Evolutionary conservation across 768 basidiomycete genomes (phyloP).

Genomic region (Mrakia hoshinonis): DNA sequence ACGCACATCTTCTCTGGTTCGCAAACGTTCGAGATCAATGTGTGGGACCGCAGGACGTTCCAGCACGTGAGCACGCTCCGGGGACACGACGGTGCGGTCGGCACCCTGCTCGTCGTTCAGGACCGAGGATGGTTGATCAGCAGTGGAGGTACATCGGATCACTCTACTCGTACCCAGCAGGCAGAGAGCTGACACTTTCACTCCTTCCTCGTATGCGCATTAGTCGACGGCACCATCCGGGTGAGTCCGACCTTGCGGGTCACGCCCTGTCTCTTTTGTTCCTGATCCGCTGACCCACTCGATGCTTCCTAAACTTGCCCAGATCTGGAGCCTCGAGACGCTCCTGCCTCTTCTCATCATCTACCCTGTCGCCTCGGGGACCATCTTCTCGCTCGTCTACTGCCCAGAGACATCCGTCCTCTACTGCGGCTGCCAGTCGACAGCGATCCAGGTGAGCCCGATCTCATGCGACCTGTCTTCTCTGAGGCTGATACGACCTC

Average conservation of each 20-base stretch:
- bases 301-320: neutral
- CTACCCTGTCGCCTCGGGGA: conserved; percentile 18
- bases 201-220: neutral
- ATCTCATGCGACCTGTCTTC: neutral
- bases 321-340: conserved; percentile 26
- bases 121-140: conserved; percentile 27
- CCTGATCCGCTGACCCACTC: too few relatives aligned
- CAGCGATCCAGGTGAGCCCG: conserved; percentile 20
- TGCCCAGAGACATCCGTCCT: conserved; percentile 9
- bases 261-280: too few relatives aligned
- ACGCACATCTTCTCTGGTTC: conserved; percentile 27
- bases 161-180: neutral
- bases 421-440: conserved; percentile 28
- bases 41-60: conserved; percentile 16
- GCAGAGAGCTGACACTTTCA: neutral
- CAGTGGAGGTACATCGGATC: conserved; percentile 14
- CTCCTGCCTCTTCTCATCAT: conserved; percentile 9
- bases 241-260: neutral
- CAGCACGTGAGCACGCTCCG: conserved; percentile 1
- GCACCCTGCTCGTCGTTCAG: conserved; percentile 16
- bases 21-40: conserved; percentile 17
- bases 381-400: conserved; percentile 20
- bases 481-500: neutral
- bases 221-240: conserved; percentile 25
- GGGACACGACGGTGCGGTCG: conserved; percentile 23